These are phyloP conservation scores for Fusarium tanahbumbuense DNA, from an alignment of 2,329 filamentous ascomycete genomes.

Conservation along the genomic window DNA sequence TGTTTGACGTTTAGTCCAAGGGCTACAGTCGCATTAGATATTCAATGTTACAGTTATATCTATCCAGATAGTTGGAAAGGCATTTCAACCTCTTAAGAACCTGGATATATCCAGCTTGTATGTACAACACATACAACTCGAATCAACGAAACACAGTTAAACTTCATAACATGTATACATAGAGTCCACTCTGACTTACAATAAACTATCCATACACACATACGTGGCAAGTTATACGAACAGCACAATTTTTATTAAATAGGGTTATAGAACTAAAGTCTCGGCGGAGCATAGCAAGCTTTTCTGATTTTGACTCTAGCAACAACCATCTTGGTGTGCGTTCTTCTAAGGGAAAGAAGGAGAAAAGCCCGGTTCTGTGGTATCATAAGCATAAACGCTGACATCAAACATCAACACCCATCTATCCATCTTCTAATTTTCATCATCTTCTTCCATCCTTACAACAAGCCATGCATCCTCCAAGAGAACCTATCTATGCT, in stretches of 20 bases:
- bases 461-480: slow-evolving; percentile 32
- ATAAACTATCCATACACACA: background rate
- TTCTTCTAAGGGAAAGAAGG: slow-evolving; percentile 30
- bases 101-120: background rate
- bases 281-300: slow-evolving; percentile 40
- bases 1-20: background rate
- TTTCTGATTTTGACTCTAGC: slow-evolving; percentile 38
- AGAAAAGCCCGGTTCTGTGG: slow-evolving; percentile 39
- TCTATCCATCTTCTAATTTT: slow-evolving; percentile 31
- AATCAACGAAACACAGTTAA: background rate
- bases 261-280: slow-evolving; percentile 38
- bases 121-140: background rate
- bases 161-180: background rate
- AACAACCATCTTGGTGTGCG: slow-evolving; percentile 32
- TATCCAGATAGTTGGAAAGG: background rate
- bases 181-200: background rate
- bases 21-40: background rate
- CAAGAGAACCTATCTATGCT: slow-evolving; percentile 24
- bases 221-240: slow-evolving; percentile 14
- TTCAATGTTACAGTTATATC: background rate
- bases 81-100: background rate
- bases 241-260: slow-evolving; percentile 35
- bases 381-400: slow-evolving; percentile 44
- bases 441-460: background rate
- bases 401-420: slow-evolving; percentile 40